Conservation (phyloP, 805 yeast species). For the Metschnikowia matae region DNA sequence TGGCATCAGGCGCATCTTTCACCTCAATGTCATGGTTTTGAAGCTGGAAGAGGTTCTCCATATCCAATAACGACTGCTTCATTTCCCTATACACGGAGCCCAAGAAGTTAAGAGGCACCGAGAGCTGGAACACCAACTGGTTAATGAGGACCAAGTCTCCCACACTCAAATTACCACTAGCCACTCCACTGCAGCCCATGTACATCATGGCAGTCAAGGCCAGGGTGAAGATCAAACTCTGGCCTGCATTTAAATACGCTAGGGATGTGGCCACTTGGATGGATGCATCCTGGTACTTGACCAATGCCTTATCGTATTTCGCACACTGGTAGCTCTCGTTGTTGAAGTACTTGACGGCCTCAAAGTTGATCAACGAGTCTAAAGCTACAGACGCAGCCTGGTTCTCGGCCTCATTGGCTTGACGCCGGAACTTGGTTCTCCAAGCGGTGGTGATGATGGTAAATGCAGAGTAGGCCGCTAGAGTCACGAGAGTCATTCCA, state of each 20-base stretch:
- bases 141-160: constrained; percentile 94
- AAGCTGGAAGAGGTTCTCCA: constrained; percentile 89
- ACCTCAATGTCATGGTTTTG: constrained; percentile 72
- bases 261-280: constrained; percentile 81
- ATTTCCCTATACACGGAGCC: constrained; percentile 95
- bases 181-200: constrained; percentile 94
- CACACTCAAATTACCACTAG: constrained; percentile 74
- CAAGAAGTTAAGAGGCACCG: constrained; percentile 89
- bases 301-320: constrained; percentile 75
- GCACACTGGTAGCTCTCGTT: constrained; percentile 76
- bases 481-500: constrained; percentile 79
- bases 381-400: constrained; percentile 92
- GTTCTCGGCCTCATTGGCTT: constrained; percentile 88
- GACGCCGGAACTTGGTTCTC: constrained; percentile 88
- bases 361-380: constrained; percentile 90
- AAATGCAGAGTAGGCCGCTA: constrained; percentile 83
- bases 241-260: constrained; percentile 76
- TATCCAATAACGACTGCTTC: constrained; percentile 87
- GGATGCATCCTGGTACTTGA: constrained; percentile 67
- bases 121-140: constrained; percentile 91
- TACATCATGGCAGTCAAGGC: constrained; percentile 98
- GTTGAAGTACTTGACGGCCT: constrained; percentile 91
- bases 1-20: constrained; percentile 58
- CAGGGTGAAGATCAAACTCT: constrained; percentile 72
- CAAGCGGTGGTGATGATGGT: constrained; percentile 93